Base-by-base conservation (phyloP, 108 stramenopile genomes). In the Cyclotella cryptica region DNA sequence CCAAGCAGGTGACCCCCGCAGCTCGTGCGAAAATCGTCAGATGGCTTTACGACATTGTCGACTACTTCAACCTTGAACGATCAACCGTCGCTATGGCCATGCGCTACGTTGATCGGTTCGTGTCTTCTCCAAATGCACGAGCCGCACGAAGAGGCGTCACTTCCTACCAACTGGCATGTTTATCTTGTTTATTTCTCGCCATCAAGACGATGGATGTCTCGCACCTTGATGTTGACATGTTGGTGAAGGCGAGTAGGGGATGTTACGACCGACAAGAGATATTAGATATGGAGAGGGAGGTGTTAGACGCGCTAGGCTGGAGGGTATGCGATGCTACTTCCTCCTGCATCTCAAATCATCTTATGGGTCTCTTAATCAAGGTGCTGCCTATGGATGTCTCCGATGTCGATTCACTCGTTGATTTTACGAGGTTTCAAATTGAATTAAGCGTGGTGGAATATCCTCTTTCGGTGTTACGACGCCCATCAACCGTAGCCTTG, bases 41-140 rank as follows among this genome's bases (percentile, higher is more conserved):
- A 57, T 92, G 91, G 91, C 84, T 86, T 27, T 80, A 79, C 54
- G 72, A 88, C 19, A 85, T 89, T 22, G 84, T 85, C 35, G 86
- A 87, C 67, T 88, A 78, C 72, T 85, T 85, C 66, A 58, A 78
- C 10, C 85, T 89, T 49, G 65, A 68, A 10, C 80, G 84, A 17
- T 87, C 89, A 59, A 88, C 86, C 17, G 87, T 88, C 59, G 79
- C 77, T 4, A 61, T 88, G 55, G 86, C 91, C 28, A 73, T 92
- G 74, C 69, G 77, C 24, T 88, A 86, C 67, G 74, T 88, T 29
- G 91, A 92, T 86, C 88, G 88, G 18, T 88, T 88, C 77, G 58
- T 92, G 78, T 47, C 41, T 6, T 7, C 29, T 12, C 46, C 61
- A 43, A 39, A 2, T 24, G 69, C 54, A 19, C 51, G 18, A 14